These are phyloP conservation scores for Citrus inodora DNA, from an alignment of 345 rosid genomes.

Conservation along the genomic window DNA sequence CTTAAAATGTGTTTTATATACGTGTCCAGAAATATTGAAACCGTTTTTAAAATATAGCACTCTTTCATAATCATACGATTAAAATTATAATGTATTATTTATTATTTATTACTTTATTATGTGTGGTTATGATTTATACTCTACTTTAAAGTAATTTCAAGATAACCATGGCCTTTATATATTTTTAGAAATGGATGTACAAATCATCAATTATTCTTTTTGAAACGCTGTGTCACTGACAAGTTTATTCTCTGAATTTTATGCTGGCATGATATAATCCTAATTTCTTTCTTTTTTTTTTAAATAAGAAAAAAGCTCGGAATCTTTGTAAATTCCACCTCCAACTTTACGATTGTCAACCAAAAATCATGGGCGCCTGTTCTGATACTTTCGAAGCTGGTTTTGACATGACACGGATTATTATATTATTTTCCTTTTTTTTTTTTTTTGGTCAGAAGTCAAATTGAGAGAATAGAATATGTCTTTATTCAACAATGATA, in stretches of 20 bases:
- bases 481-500: background rate
- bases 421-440: too few relatives aligned
- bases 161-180: too few relatives aligned
- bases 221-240: too few relatives aligned
- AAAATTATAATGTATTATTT: too few relatives aligned
- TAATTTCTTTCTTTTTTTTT: too few relatives aligned
- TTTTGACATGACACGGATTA: background rate
- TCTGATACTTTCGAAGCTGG: background rate
- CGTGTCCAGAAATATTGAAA: rapidly evolving
- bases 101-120: too few relatives aligned
- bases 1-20: too few relatives aligned
- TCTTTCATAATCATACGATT: rapidly evolving
- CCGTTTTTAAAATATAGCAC: rapidly evolving
- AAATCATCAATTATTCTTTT: too few relatives aligned
- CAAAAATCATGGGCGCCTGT: background rate
- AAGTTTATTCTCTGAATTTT: background rate
- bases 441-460: background rate
- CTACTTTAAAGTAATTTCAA: too few relatives aligned
- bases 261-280: background rate
- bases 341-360: background rate
- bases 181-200: too few relatives aligned
- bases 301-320: background rate
- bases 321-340: background rate
- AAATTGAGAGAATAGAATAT: background rate
- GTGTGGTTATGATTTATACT: too few relatives aligned